phyloP scores from a whole-genome alignment of 2,329 filamentous ascomycete species.

The Monilinia aucupariae region DNA sequence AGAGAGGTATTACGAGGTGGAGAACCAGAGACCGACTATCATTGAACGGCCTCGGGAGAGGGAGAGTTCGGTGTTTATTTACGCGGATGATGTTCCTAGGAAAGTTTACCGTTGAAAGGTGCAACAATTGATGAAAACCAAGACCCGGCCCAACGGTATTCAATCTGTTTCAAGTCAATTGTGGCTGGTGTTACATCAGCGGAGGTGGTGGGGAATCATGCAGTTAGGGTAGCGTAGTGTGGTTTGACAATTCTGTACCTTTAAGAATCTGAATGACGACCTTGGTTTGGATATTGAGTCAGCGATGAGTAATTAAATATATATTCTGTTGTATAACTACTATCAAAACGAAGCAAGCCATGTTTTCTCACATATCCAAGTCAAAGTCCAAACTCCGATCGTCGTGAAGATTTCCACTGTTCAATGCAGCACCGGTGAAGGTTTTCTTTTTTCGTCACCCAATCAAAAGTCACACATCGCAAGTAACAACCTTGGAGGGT shows the following conservation, averaged over 20 bases:
- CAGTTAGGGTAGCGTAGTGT: neutral
- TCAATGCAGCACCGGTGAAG: neutral
- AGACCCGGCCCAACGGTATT: neutral
- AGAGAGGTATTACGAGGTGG: slow-evolving; percentile 29
- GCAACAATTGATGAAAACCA: slow-evolving; percentile 5
- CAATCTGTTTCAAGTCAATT: slow-evolving; percentile 3
- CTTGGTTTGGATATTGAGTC: slow-evolving; percentile 8
- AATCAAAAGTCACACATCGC: neutral
- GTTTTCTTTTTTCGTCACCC: neutral
- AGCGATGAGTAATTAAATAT: neutral
- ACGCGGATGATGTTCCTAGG: slow-evolving; percentile 31
- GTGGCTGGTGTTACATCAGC: slow-evolving; percentile 4
- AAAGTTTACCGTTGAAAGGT: slow-evolving; percentile 31
- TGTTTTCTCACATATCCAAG: neutral
- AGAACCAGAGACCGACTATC: slow-evolving; percentile 28
- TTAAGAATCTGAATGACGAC: neutral
- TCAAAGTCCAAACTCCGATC: neutral
- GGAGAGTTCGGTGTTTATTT: slow-evolving; percentile 32
- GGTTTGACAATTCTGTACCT: neutral
- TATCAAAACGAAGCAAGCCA: neutral
- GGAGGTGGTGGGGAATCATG: neutral
- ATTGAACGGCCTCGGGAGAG: slow-evolving; percentile 31
- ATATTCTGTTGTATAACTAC: neutral
- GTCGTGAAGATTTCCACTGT: neutral
- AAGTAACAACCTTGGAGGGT: neutral